These are phyloP conservation scores for Aphanoascus verrucosus DNA, from an alignment of 2,329 filamentous ascomycete species.

Conservation along the genomic window DNA sequence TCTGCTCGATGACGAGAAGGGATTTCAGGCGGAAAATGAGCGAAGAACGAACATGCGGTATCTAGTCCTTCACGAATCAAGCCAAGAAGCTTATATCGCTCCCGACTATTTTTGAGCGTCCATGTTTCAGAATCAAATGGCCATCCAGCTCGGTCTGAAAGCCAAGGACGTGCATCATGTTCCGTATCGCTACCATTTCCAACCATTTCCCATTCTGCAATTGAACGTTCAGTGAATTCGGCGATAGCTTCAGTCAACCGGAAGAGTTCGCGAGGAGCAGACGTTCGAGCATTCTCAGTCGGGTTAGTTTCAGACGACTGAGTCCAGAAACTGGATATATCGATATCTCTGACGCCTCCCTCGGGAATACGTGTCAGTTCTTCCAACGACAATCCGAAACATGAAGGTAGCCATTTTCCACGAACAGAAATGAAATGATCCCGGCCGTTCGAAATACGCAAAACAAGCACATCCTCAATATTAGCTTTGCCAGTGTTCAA, in stretches of 20 bases:
- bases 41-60: conserved; percentile 50
- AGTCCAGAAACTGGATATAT: conserved; percentile 28
- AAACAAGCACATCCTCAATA: conserved; percentile 77
- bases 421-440: conserved; percentile 84
- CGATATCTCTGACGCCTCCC: conserved; percentile 61
- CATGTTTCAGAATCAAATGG: conserved; percentile 47
- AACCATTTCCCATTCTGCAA: conserved; percentile 55
- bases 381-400: conserved; percentile 74
- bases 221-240: conserved; percentile 46
- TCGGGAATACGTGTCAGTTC: conserved; percentile 79
- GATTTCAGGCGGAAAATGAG: conserved; percentile 53
- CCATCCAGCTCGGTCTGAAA: conserved; percentile 42
- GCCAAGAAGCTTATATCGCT: conserved; percentile 37
- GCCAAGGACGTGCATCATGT: conserved; percentile 43
- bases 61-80: conserved; percentile 58
- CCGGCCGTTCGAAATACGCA: conserved; percentile 70
- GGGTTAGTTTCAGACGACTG: conserved; percentile 26
- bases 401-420: conserved; percentile 68
- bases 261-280: conserved; percentile 80
- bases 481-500: conserved; percentile 58
- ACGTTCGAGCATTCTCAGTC: conserved; percentile 46
- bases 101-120: conserved; percentile 32
- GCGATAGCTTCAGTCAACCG: conserved; percentile 73
- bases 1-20: conserved; percentile 61
- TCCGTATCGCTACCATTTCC: conserved; percentile 24